Evolutionary conservation across 2,329 filamentous ascomycete genomes (phyloP), one percentile per base, ranked within the genome.

Genomic region (Eutypella sp.): DNA sequence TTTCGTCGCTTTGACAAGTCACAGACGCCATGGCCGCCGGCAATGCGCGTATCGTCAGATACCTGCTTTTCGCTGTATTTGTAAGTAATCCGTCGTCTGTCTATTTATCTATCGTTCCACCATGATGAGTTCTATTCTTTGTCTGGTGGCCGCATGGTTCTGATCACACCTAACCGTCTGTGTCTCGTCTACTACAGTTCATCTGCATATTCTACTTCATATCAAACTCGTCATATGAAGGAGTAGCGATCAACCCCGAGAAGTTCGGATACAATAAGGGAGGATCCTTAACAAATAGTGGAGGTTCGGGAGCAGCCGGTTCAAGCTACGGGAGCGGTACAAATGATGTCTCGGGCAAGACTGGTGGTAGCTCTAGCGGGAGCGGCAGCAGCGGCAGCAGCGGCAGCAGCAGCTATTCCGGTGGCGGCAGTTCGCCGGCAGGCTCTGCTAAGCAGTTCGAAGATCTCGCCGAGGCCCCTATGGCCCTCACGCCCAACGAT

Each of bases 141-240:
- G n/a, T n/a, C n/a, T n/a, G n/a, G n/a, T n/a, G n/a, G n/a, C n/a
- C n/a, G n/a, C n/a, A n/a, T n/a, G n/a, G n/a, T n/a, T n/a, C n/a
- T n/a, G n/a, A n/a, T n/a, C n/a, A n/a, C n/a, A n/a, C n/a, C n/a
- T n/a, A n/a, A n/a, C n/a, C n/a, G n/a, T n/a, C n/a, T n/a, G n/a
- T n/a, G n/a, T n/a, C n/a, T n/a, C n/a, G n/a, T n/a, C n/a, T 8
- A 15, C 15, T 50, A 20, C 44, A 83, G 80, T 71, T 81, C 47
- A 68, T 95, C 52, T 74, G 82, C 52, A 74, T 95, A 51, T 78
- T 96, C 65, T 93, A 92, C 72, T 89, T 92, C 69, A 81, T 95
- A 62, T 87, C 88, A 46, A 71, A 73, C 53, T 76, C 75, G 36
- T 71, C 66, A 45, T 72, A 77, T 55, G 67, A 76, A 45, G 65